Conservation (phyloP, 1,284 basidiomycete species). For the Laetiporus sulphureus region DNA sequence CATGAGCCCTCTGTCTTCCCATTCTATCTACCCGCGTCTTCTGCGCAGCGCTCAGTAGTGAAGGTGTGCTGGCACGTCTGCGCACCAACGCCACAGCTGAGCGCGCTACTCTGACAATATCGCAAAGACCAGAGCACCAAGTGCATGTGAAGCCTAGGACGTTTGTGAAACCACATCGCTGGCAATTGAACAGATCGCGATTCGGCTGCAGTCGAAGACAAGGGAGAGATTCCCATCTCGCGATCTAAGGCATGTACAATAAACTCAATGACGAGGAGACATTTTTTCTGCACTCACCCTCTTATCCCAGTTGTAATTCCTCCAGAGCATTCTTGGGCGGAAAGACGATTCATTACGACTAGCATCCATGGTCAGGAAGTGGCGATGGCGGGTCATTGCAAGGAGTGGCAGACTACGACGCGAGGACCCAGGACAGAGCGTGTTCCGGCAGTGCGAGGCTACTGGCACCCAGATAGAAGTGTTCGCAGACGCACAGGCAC, state of each 20-base stretch:
- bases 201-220: conserved; percentile 38
- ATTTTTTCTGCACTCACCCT: conserved; percentile 12
- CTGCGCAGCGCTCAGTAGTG: conserved; percentile 25
- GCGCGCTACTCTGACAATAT: conserved; percentile 23
- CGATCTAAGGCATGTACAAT: conserved; percentile 14
- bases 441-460: no score
- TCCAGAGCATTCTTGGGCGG: conserved; percentile 16
- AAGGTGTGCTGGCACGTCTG: conserved; percentile 35
- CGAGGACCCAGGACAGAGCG: no score
- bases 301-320: conserved; percentile 18
- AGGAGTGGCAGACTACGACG: no score
- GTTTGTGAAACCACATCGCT: conserved; percentile 44
- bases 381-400: no score
- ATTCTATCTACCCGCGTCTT: conserved; percentile 22
- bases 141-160: conserved; percentile 45
- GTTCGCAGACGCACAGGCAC: no score
- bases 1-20: conserved; percentile 10
- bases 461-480: no score
- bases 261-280: conserved; percentile 1
- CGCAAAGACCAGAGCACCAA: conserved; percentile 48
- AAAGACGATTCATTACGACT: no score
- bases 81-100: conserved; percentile 9
- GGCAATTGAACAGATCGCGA: conserved; percentile 44
- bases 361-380: no score
- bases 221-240: conserved; percentile 39